A percentile compares a stretch with the other conserved stretches of the same genome.
Conservation (phyloP, 352 stramenopile species). For the Phytophthora parvispora region DNA sequence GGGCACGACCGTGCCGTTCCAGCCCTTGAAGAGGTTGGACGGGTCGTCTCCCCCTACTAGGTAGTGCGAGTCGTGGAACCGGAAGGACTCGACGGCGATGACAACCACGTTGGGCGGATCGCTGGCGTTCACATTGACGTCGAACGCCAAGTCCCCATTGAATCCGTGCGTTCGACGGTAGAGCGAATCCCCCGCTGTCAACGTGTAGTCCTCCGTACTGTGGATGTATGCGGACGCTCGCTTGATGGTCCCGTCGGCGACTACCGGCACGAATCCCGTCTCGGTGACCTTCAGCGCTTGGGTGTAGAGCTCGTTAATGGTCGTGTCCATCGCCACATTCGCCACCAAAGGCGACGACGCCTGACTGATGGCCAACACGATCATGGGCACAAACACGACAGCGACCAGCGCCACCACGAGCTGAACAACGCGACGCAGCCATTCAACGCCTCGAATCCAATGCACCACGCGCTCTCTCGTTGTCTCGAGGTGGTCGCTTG, state of each 20-base stretch:
- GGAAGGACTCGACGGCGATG: slow-evolving; percentile 58
- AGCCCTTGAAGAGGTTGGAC: slow-evolving; percentile 35
- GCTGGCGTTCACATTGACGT: slow-evolving; percentile 37
- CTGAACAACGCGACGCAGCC: slow-evolving; percentile 10
- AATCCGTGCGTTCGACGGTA: slow-evolving; percentile 52
- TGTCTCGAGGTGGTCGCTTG: not conserved
- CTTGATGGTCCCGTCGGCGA: slow-evolving; percentile 26
- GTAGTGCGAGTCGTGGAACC: slow-evolving; percentile 54
- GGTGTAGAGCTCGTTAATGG: slow-evolving; percentile 49
- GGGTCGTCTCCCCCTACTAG: slow-evolving; percentile 43
- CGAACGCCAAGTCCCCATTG: slow-evolving; percentile 42
- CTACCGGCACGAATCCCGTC: slow-evolving; percentile 27
- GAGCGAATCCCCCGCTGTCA: slow-evolving; percentile 55
- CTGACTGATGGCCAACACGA: slow-evolving; percentile 25
- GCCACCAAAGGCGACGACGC: slow-evolving; percentile 27
- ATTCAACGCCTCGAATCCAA: slow-evolving; percentile 19
- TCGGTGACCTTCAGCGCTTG: slow-evolving; percentile 24
- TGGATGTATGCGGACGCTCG: slow-evolving; percentile 38
- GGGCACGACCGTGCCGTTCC: slow-evolving; percentile 35
- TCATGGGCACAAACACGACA: slow-evolving; percentile 21
- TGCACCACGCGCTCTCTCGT: not conserved
- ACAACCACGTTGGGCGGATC: slow-evolving; percentile 55
- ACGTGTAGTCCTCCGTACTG: slow-evolving; percentile 52
- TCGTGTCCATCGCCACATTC: slow-evolving; percentile 50
- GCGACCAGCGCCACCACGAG: slow-evolving; percentile 15